These are phyloP conservation scores for Fragilaria radians DNA, from an alignment of 108 stramenopile species.

Conservation along the genomic window DNA sequence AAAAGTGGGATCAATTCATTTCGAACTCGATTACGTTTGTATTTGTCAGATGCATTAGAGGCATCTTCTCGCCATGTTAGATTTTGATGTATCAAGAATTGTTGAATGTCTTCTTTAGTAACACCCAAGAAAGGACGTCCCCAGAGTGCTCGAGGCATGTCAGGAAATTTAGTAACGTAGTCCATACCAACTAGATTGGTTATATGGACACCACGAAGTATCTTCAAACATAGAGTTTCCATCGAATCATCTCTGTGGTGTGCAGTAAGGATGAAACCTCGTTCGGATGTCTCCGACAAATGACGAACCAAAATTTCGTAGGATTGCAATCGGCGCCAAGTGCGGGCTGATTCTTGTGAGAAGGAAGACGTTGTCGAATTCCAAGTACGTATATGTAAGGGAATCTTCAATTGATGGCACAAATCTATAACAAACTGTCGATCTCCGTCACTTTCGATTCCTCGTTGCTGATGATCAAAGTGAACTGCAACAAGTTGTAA, in stretches of 20 bases:
- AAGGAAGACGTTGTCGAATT: slow-evolving; percentile 32
- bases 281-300: slow-evolving; percentile 12
- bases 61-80: slow-evolving; percentile 75
- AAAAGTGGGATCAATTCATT: slow-evolving; percentile 81
- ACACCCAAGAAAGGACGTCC: slow-evolving; percentile 69
- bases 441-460: slow-evolving; percentile 57
- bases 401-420: slow-evolving; percentile 34
- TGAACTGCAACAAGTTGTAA: slow-evolving; percentile 58
- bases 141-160: slow-evolving; percentile 19
- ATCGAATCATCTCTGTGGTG: slow-evolving; percentile 82
- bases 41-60: slow-evolving; percentile 61
- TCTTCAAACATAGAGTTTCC: slow-evolving; percentile 76
- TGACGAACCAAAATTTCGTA: slow-evolving; percentile 20
- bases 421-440: slow-evolving; percentile 49
- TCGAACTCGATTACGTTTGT: slow-evolving; percentile 78
- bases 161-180: slow-evolving; percentile 6
- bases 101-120: slow-evolving; percentile 42
- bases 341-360: slow-evolving; percentile 74
- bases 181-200: slow-evolving; percentile 64
- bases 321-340: slow-evolving; percentile 57
- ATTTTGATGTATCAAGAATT: slow-evolving; percentile 33
- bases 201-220: slow-evolving; percentile 75
- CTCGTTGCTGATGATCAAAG: slow-evolving; percentile 82
- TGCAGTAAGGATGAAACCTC: slow-evolving; percentile 71
- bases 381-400: slow-evolving; percentile 59